Evolutionary conservation across 208 protist genomes (phyloP).

Genomic region (Wallacemonas collosoma): DNA sequence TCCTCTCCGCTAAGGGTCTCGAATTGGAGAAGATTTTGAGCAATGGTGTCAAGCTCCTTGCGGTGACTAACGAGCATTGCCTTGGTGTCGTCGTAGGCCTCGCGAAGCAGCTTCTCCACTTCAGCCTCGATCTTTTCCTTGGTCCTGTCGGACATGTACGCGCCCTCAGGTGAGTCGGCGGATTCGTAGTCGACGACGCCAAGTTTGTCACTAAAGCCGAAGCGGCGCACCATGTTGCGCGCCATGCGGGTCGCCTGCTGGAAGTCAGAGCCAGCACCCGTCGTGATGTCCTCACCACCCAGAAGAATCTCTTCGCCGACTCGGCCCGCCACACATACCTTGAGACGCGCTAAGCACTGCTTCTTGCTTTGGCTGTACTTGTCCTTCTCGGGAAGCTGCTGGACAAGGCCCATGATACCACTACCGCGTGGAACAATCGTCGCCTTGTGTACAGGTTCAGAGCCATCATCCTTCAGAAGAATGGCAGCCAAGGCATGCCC

Average conservation of each 20-base stretch:
- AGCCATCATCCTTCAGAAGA: conserved; percentile 70
- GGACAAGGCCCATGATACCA: conserved; percentile 92
- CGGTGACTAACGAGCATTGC: conserved; percentile 63
- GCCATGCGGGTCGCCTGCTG: conserved; percentile 91
- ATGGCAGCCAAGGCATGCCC: conserved; percentile 87
- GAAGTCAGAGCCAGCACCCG: conserved; percentile 90
- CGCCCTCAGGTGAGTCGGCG: conserved; percentile 69
- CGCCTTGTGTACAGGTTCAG: conserved; percentile 91
- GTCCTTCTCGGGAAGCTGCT: conserved; percentile 87
- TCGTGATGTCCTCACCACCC: conserved; percentile 94
- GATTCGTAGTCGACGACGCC: conserved; percentile 90
- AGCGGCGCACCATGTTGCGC: conserved; percentile 89
- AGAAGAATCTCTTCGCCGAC: conserved; percentile 97
- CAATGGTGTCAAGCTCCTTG: conserved; percentile 72
- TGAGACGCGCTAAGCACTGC: conserved; percentile 82
- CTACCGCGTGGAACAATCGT: conserved; percentile 91
- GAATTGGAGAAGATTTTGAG: conserved; percentile 80
- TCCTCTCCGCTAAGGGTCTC: conserved; percentile 88
- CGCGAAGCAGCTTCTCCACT: conserved; percentile 61
- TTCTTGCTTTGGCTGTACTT: conserved; percentile 87
- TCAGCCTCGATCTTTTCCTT: conserved; percentile 89
- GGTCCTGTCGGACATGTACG: conserved; percentile 91
- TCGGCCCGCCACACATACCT: conserved; percentile 89
- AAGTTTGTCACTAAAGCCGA: conserved; percentile 87
- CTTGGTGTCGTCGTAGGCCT: conserved; percentile 81